Evolutionary conservation across 768 basidiomycete genomes (phyloP).

Genomic region (Tephrocybe sp.): DNA sequence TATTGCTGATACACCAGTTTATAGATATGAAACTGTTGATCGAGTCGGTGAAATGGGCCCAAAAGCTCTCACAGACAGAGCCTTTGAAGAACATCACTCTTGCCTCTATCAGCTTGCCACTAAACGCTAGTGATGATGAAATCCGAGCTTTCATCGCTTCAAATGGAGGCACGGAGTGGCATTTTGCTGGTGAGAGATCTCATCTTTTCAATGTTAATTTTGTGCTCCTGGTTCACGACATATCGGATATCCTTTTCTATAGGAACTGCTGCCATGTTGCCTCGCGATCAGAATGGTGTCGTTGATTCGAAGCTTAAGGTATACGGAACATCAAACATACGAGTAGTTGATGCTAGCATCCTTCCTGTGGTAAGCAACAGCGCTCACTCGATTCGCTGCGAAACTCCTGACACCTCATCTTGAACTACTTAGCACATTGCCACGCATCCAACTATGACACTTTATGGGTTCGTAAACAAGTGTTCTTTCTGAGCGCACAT

Average conservation of each 20-base stretch:
- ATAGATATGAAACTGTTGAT: constrained; percentile 10
- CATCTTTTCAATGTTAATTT: too few relatives aligned
- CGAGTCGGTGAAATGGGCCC: constrained; percentile 4
- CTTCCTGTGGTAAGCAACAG: constrained; percentile 1
- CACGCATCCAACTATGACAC: constrained; percentile 1
- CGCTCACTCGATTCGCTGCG: too few relatives aligned
- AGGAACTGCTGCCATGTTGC: constrained; percentile 8
- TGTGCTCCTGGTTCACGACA: too few relatives aligned
- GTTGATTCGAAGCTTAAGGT: not conserved
- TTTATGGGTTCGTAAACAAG: not conserved
- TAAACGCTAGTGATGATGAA: constrained; percentile 3
- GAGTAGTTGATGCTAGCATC: constrained; percentile 2
- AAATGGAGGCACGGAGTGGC: constrained; percentile 2
- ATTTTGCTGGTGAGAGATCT: constrained; percentile 4
- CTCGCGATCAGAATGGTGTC: constrained; percentile 1
- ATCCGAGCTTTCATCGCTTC: not conserved
- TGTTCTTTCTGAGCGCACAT: not conserved
- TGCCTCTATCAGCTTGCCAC: not conserved
- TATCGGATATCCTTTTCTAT: too few relatives aligned
- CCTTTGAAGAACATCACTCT: constrained; percentile 5
- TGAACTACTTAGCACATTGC: not conserved
- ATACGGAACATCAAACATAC: not conserved
- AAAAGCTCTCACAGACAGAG: constrained; percentile 10
- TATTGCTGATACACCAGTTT: not conserved
- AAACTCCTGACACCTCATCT: too few relatives aligned